A percentile compares a stretch with the other conserved stretches of the same genome.
Conservation (phyloP, 176 grass and related monocot species). For the Paspalum vaginatum region DNA sequence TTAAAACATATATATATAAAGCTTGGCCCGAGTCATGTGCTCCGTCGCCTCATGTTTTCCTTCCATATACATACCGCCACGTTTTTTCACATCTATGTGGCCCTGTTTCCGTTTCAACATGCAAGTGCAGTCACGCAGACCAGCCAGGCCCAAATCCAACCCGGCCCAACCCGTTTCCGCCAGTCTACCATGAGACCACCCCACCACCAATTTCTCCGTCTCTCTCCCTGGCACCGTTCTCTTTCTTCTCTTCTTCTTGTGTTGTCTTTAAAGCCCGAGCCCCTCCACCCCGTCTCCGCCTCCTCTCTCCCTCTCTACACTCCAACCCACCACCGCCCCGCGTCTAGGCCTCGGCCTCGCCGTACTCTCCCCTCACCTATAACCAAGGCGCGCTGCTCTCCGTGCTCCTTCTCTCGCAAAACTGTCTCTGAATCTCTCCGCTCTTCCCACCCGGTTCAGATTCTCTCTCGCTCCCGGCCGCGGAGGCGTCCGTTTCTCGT, state of each 20-base stretch:
- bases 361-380: constrained; percentile 21
- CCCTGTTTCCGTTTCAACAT: neutral
- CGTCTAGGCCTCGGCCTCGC: constrained; percentile 4
- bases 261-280: constrained; percentile 32
- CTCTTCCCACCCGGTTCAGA: constrained; percentile 21
- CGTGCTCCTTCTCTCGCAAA: neutral
- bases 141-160: neutral
- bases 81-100: too few species aligned
- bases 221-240: constrained; percentile 12
- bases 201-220: constrained; percentile 9
- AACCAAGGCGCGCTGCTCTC: neutral
- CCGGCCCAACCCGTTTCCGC: neutral
- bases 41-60: too few species aligned
- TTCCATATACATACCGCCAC: too few species aligned
- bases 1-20: too few species aligned
- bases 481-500: constrained; percentile 22
- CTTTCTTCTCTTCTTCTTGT: neutral
- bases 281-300: constrained; percentile 38
- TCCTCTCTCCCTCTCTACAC: constrained; percentile 18
- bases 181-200: constrained; percentile 10
- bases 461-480: constrained; percentile 31
- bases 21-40: too few species aligned
- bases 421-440: constrained; percentile 25
- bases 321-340: constrained; percentile 45
- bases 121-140: too few species aligned